A percentile compares a stretch with the other conserved stretches of the same genome.
Evolutionary conservation across 2,329 filamentous ascomycete species (phyloP).

Genomic region (Scytalidium lignicola): DNA sequence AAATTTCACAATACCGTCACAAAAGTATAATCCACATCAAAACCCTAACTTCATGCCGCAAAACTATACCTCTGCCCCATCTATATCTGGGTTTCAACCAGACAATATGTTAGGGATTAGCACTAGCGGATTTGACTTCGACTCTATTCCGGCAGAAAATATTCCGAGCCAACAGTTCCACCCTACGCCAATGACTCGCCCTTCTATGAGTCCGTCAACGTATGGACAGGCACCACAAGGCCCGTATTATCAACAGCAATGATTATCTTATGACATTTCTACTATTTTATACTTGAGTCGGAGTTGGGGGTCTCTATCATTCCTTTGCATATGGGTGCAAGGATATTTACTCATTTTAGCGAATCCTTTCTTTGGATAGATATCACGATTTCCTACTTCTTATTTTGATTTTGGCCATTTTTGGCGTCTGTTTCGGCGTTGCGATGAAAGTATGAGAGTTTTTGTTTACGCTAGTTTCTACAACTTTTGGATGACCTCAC

Average conservation of each 20-base stretch:
- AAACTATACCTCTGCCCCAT: slow-evolving; percentile 18
- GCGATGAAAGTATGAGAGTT: background rate
- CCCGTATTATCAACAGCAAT: slow-evolving; percentile 12
- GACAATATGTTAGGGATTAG: slow-evolving; percentile 20
- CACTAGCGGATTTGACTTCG: slow-evolving; percentile 15
- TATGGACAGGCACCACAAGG: slow-evolving; percentile 22
- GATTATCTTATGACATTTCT: slow-evolving; percentile 1
- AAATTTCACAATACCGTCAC: slow-evolving; percentile 12
- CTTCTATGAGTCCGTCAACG: slow-evolving; percentile 19
- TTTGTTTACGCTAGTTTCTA: background rate
- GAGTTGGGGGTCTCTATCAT: background rate
- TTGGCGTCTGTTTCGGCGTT: background rate
- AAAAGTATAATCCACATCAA: slow-evolving; percentile 14
- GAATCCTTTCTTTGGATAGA: slow-evolving; percentile 15
- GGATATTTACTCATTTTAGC: slow-evolving; percentile 3
- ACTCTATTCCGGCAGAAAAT: slow-evolving; percentile 14
- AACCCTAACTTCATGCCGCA: slow-evolving; percentile 16
- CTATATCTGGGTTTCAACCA: slow-evolving; percentile 17
- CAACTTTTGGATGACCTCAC: background rate
- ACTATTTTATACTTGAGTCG: background rate
- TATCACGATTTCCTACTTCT: slow-evolving; percentile 17
- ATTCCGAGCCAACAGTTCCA: slow-evolving; percentile 12
- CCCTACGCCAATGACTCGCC: slow-evolving; percentile 21
- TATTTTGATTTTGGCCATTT: background rate
- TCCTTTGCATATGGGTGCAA: slow-evolving; percentile 4